Percentiles rank a stretch among this genome's conserved stretches.
Evolutionary conservation across 805 yeast genomes (phyloP).

Genomic region (Allodekkera sacchari): DNA sequence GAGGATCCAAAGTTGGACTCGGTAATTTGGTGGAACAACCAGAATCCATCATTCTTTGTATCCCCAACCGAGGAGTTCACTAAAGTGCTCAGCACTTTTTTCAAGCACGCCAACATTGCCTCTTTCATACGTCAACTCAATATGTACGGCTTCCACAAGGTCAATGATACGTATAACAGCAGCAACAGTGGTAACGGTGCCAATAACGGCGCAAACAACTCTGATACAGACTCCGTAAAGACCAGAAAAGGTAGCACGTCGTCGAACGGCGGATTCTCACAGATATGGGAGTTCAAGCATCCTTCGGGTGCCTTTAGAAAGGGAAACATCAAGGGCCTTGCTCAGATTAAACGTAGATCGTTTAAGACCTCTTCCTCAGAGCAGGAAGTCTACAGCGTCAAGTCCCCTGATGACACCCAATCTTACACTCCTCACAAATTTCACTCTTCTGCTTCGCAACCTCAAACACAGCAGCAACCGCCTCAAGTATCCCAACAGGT

Average conservation of each 20-base stretch:
- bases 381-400: conserved; percentile 23
- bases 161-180: conserved; percentile 37
- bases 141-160: conserved; percentile 79
- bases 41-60: conserved; percentile 63
- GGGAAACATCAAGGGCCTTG: conserved; percentile 69
- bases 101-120: conserved; percentile 76
- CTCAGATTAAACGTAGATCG: conserved; percentile 73
- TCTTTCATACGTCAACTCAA: conserved; percentile 72
- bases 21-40: conserved; percentile 77
- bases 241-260: conserved; percentile 15
- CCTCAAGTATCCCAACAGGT: not conserved
- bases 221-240: no score
- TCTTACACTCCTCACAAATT: conserved; percentile 18
- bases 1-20: conserved; percentile 67
- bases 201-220: conserved; percentile 4
- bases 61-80: conserved; percentile 83
- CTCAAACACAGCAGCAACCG: not conserved
- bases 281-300: conserved; percentile 83
- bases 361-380: conserved; percentile 22
- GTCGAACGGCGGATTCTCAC: conserved; percentile 11
- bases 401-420: conserved; percentile 15
- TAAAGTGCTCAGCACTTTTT: conserved; percentile 56
- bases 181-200: conserved; percentile 2
- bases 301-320: conserved; percentile 69
- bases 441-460: not conserved